Base-by-base conservation (phyloP, 352 stramenopile species). In the Globisporangium perplexum region DNA sequence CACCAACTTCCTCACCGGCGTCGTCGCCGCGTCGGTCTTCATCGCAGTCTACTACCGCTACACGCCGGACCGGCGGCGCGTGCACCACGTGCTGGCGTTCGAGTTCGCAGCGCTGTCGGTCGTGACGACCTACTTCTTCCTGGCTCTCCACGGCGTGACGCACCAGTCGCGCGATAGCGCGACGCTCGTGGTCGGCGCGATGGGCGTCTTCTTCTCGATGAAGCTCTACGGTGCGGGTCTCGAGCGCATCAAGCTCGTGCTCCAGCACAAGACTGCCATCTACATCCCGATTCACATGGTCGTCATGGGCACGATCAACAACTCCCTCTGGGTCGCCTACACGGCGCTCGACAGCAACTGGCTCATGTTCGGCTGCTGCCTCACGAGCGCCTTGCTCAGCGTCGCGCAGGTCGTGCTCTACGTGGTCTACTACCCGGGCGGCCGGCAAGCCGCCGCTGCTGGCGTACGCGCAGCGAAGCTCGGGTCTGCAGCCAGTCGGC, bases 271-370 rank as follows among this genome's bases (percentile, higher is more conserved):
- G 47, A 80, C 62, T 17, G 72, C 55, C 20, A 61, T 70, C 17
- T 83, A 77, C 63, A 70, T 86, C 47, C 72, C 75, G 35, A 69
- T 86, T 46, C 60, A 75, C 47, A 73, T 86, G 62, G 66, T 80
- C 15, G 41, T 75, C 39, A 67, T 69, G 26, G 69, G 66, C 26
- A 57, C 67, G 1, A 53, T 71, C 45, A 86, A 79, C 63, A 81
- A 76, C 54, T 56, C 30, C 5, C 57, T 77, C 2, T 86, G 57
- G 57, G 57, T 63, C n/a, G 42, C 53, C n/a, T 58, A 63, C 44
- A 59, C 57, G 20, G 41, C 35, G 35, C 44, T 63, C 23, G 49
- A 58, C 33, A 20, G 22, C 49, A 59, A 63, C 38, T 59, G 49
- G 57, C 39, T 63, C 55, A 62, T 62, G 55, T 60, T 53, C 28